These are phyloP conservation scores for Auricularia cornea DNA, from an alignment of 768 basidiomycete genomes.

Conservation along the genomic window DNA sequence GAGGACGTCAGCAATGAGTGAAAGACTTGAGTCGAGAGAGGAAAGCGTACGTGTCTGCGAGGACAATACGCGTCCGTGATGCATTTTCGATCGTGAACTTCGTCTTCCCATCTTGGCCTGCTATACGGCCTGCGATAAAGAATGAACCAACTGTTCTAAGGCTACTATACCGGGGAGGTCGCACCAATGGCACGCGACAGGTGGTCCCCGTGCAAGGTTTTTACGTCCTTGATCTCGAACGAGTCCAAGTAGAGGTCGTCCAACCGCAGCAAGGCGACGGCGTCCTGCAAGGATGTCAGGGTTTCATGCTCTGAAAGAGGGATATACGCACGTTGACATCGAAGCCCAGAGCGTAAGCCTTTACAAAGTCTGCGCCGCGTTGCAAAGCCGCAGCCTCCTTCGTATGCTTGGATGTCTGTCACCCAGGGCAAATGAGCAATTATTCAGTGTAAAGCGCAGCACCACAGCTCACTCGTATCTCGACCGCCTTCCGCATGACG, in stretches of 20 bases:
- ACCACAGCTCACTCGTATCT: constrained; percentile 77
- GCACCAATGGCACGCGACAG: constrained; percentile 92
- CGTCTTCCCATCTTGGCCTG: constrained; percentile 97
- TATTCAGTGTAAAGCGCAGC: too few species aligned
- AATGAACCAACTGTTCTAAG: neutral
- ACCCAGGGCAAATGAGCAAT: neutral
- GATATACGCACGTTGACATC: constrained; percentile 72
- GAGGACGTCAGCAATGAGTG: constrained; percentile 8
- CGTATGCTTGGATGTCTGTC: constrained; percentile 90
- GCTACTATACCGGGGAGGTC: too few species aligned
- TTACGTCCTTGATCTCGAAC: constrained; percentile 98
- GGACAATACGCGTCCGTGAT: constrained; percentile 92
- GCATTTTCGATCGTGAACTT: constrained; percentile 99
- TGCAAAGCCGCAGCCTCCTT: constrained; percentile 90
- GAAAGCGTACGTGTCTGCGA: constrained; percentile 87
- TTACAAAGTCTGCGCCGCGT: constrained; percentile 95
- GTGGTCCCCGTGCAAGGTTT: constrained; percentile 96
- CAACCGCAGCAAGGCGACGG: constrained; percentile 87
- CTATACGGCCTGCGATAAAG: constrained; percentile 81
- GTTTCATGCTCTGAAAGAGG: constrained; percentile 1
- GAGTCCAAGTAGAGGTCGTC: constrained; percentile 98
- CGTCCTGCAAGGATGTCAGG: constrained; percentile 50
- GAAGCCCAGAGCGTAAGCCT: constrained; percentile 91
- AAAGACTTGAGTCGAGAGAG: neutral
- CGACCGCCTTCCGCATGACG: constrained; percentile 77